Conservation (phyloP, 306 rosid genomes). For the Glycine soja region DNA sequence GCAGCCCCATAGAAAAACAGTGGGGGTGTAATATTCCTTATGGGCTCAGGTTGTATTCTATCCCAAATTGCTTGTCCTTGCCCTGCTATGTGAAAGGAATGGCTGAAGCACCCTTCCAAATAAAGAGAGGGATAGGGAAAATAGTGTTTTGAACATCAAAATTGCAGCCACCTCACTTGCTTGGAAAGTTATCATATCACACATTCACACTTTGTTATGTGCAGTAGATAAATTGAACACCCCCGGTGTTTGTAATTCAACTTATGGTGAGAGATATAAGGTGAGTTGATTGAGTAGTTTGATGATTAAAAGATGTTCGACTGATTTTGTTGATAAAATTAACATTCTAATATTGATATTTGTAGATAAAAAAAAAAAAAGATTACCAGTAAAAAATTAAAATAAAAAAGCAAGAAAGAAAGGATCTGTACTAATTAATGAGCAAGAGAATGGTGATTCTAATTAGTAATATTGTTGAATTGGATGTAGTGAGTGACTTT, state of each 20-base stretch:
- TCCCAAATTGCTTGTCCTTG: constrained; percentile 52
- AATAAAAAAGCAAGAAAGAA: too few relatives aligned
- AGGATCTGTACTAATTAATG: background rate
- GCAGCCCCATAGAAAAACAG: constrained; percentile 39
- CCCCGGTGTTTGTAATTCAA: background rate
- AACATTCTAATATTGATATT: too few relatives aligned
- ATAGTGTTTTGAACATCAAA: constrained; percentile 38
- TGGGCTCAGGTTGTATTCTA: constrained; percentile 55
- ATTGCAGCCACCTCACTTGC: constrained; percentile 45
- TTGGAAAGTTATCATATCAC: background rate
- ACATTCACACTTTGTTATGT: background rate
- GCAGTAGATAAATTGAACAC: background rate
- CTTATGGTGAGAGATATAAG: background rate
- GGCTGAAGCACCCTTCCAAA: constrained; percentile 49
- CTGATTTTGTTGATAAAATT: too few relatives aligned
- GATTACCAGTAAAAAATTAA: background rate
- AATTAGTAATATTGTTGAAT: constrained; percentile 7
- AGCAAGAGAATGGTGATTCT: constrained; percentile 15
- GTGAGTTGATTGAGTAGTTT: too few relatives aligned
- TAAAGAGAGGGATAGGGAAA: constrained; percentile 27
- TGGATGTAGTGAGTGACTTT: background rate
- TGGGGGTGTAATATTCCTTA: constrained; percentile 53
- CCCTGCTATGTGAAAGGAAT: constrained; percentile 44
- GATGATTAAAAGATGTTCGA: too few relatives aligned
- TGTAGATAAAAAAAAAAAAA: too few relatives aligned